Percentiles rank a stretch among this genome's conserved stretches.
Conservation (phyloP, 805 yeast genomes). For the Kluyveromyces nonfermentans region DNA sequence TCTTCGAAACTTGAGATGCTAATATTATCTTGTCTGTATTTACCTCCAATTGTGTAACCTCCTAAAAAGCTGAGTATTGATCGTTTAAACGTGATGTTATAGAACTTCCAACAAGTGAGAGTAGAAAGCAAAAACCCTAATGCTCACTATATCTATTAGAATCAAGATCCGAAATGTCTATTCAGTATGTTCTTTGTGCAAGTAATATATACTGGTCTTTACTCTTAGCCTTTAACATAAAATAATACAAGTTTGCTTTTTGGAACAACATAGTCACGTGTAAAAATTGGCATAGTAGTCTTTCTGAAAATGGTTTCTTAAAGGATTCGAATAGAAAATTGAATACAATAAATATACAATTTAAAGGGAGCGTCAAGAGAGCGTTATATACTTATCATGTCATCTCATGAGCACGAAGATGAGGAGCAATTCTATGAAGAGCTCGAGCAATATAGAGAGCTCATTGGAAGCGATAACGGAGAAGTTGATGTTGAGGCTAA, state of each 20-base stretch:
- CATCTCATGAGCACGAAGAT: conserved; percentile 9
- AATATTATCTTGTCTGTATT: too few relatives aligned
- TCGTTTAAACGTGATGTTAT: too few relatives aligned
- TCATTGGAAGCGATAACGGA: conserved; percentile 11
- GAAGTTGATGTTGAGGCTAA: conserved; percentile 8
- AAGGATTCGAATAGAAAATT: neutral
- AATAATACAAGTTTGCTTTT: neutral
- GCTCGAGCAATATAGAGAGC: conserved; percentile 25
- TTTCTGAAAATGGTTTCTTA: neutral
- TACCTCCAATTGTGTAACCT: too few relatives aligned
- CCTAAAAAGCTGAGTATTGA: too few relatives aligned
- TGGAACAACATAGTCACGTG: neutral
- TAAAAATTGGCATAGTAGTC: neutral
- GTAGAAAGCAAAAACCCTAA: too few relatives aligned
- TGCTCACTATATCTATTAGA: too few relatives aligned
- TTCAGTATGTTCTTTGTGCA: too few relatives aligned
- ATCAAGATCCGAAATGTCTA: too few relatives aligned
- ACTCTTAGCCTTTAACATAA: neutral
- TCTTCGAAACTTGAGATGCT: too few relatives aligned
- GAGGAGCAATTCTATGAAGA: conserved; percentile 25
- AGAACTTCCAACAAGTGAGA: too few relatives aligned
- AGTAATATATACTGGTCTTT: too few relatives aligned
- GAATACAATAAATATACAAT: neutral
- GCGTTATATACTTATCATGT: neutral
- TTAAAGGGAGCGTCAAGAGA: neutral